A percentile compares a stretch with the other conserved stretches of the same genome.
phyloP scores from a whole-genome alignment of 306 rosid genomes.

The Quercus glauca region DNA sequence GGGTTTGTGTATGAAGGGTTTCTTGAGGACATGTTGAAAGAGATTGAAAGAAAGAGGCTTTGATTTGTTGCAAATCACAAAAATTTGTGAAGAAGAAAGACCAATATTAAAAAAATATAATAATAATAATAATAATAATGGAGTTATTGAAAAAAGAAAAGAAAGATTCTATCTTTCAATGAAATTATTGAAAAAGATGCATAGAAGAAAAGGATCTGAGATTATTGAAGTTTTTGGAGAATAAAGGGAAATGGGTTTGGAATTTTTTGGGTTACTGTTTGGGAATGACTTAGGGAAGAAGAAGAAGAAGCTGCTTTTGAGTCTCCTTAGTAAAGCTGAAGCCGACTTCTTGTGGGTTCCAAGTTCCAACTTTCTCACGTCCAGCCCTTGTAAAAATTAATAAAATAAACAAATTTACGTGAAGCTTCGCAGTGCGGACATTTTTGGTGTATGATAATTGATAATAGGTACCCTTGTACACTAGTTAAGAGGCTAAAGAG shows the following conservation, averaged over 20 bases:
- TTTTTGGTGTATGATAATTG: too few relatives aligned
- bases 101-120: background rate
- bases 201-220: constrained; percentile 1
- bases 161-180: background rate
- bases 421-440: too few relatives aligned
- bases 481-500: too few relatives aligned
- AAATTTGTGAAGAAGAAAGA: background rate
- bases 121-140: background rate
- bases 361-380: too few relatives aligned
- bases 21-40: constrained; percentile 42
- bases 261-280: constrained; percentile 1
- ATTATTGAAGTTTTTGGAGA: background rate
- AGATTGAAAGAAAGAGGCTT: constrained; percentile 20
- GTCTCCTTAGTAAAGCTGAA: too few relatives aligned
- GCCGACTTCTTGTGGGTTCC: background rate
- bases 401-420: too few relatives aligned
- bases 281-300: constrained; percentile 16
- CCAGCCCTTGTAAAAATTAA: too few relatives aligned
- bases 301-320: background rate
- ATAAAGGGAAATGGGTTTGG: background rate
- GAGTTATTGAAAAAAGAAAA: background rate
- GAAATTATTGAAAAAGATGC: background rate
- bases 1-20: constrained; percentile 68
- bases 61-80: constrained; percentile 25
- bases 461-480: too few relatives aligned